Conservation (phyloP, 2,329 filamentous ascomycete genomes). For the Fusarium metavorans region DNA sequence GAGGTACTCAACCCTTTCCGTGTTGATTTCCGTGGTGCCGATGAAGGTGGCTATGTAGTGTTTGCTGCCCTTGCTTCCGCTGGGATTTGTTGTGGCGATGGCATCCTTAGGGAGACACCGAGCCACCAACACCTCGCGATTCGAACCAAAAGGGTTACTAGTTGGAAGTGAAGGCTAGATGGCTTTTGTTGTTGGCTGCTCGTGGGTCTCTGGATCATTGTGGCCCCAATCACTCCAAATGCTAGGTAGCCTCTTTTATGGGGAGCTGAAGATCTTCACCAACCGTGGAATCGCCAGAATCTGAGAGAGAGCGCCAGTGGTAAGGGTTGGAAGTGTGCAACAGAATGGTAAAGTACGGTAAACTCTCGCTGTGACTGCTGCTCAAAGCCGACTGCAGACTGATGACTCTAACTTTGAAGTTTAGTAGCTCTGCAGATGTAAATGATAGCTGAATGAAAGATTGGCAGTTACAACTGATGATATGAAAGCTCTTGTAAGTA, state of each 20-base stretch:
- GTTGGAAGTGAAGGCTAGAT: not conserved
- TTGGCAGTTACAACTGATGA: not conserved
- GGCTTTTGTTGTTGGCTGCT: not conserved
- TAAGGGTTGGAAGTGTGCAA: not conserved
- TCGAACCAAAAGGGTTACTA: not conserved
- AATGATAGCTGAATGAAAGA: not conserved
- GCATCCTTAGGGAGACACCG: not conserved
- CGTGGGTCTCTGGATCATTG: not conserved
- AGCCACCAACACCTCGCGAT: not conserved
- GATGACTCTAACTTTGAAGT: not conserved
- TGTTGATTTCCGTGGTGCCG: not conserved
- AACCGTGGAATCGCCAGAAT: not conserved
- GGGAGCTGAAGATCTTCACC: not conserved
- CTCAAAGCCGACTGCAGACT: not conserved
- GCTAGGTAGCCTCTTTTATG: not conserved
- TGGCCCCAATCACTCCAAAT: not conserved
- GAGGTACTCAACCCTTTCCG: not conserved
- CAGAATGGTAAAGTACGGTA: not conserved
- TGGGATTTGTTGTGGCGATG: not conserved
- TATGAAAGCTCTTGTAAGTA: not conserved
- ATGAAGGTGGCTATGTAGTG: not conserved
- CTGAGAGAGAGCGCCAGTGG: not conserved
- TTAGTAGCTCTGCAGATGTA: not conserved
- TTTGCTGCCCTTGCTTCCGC: not conserved
- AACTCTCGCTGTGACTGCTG: not conserved